These are phyloP conservation scores for Zygotorulaspora sp. DNA, from an alignment of 805 yeast genomes.

Conservation along the genomic window DNA sequence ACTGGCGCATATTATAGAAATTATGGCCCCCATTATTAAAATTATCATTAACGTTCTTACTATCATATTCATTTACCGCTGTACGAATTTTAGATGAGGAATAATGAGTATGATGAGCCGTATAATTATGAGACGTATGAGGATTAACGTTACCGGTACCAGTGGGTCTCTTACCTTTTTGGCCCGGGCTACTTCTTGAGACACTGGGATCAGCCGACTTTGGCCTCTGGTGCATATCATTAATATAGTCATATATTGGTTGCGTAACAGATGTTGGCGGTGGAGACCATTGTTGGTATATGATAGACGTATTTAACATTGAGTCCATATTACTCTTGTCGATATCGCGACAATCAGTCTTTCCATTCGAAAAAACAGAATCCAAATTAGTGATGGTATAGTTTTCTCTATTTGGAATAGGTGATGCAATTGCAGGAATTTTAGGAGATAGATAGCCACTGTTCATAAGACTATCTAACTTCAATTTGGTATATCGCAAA, in stretches of 20 bases:
- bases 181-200: conserved; percentile 7
- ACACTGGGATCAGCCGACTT: conserved; percentile 41
- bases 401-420: conserved; percentile 23
- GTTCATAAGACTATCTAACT: conserved; percentile 38
- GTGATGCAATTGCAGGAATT: conserved; percentile 27
- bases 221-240: conserved; percentile 39
- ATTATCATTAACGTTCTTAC: neutral
- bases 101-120: conserved; percentile 5
- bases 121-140: conserved; percentile 5
- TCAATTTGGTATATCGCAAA: conserved; percentile 45
- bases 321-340: conserved; percentile 10
- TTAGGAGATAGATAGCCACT: conserved; percentile 25
- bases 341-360: conserved; percentile 5
- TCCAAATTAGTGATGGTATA: conserved; percentile 16
- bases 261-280: conserved; percentile 42
- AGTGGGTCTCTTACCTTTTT: conserved; percentile 7
- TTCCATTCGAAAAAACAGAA: conserved; percentile 16
- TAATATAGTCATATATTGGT: conserved; percentile 28
- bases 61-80: conserved; percentile 3
- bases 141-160: neutral
- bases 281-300: conserved; percentile 31
- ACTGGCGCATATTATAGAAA: conserved; percentile 3
- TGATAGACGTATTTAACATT: conserved; percentile 11
- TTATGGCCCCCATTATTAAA: neutral
- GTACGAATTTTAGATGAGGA: conserved; percentile 6